phyloP scores from a whole-genome alignment of 139 green algal genomes.

The Dunaliella sp. region DNA sequence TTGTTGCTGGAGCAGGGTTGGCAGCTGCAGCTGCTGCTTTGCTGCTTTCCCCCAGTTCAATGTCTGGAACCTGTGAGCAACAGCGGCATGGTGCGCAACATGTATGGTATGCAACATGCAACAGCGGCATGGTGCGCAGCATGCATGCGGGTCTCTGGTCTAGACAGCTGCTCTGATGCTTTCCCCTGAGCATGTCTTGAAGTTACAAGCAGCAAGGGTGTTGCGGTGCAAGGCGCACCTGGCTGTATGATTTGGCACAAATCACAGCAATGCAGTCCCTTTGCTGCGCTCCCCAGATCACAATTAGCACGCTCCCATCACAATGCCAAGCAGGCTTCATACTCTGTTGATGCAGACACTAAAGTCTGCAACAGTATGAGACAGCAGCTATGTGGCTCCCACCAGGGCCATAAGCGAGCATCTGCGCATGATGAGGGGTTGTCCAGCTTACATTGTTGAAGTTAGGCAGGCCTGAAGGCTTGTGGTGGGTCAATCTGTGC shows the following conservation, averaged over 20 bases:
- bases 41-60: background rate
- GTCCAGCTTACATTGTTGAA: background rate
- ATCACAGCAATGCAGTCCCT: no score
- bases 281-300: no score
- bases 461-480: background rate
- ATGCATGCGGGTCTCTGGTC: background rate
- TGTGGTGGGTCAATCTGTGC: background rate
- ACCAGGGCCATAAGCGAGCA: background rate
- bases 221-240: no score
- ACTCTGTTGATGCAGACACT: no score
- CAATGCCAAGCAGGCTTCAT: no score
- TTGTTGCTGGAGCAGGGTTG: background rate
- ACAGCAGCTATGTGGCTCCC: no score
- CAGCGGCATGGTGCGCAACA: background rate
- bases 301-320: no score
- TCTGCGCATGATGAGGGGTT: background rate
- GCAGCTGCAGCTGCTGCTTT: background rate
- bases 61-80: background rate
- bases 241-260: no score
- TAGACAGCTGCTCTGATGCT: background rate
- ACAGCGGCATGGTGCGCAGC: background rate
- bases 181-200: background rate
- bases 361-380: no score
- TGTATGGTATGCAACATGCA: background rate
- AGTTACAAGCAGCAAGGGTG: background rate